Conservation (phyloP, 495 filamentous ascomycete species). For the Choiromyces venosus region DNA sequence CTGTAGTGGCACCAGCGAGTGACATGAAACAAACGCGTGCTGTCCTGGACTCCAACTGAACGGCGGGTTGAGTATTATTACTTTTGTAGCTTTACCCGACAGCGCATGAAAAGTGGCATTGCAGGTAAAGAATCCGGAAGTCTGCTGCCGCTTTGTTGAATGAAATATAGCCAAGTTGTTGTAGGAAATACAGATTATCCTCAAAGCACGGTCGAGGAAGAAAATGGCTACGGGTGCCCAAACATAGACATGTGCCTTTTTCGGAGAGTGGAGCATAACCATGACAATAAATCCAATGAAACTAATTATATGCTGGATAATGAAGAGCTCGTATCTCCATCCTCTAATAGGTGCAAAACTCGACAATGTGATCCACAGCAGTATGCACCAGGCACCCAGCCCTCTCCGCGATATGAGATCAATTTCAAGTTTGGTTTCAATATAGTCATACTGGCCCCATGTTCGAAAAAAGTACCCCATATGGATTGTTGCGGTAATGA, state of each 20-base stretch:
- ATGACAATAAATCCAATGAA: slow-evolving; percentile 63
- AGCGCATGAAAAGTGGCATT: slow-evolving; percentile 60
- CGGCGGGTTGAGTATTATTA: slow-evolving; percentile 63
- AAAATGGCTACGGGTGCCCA: slow-evolving; percentile 70
- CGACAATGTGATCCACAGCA: slow-evolving; percentile 65
- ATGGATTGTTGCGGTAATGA: slow-evolving; percentile 69
- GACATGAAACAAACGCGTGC: slow-evolving; percentile 70
- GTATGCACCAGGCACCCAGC: slow-evolving; percentile 65
- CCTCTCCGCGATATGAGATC: slow-evolving; percentile 63
- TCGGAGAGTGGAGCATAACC: slow-evolving; percentile 61
- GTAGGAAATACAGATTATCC: slow-evolving; percentile 53
- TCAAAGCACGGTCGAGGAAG: slow-evolving; percentile 61
- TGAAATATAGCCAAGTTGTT: slow-evolving; percentile 62
- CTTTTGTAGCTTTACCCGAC: slow-evolving; percentile 57
- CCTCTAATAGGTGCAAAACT: slow-evolving; percentile 64
- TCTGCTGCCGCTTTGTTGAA: slow-evolving; percentile 34
- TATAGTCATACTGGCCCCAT: slow-evolving; percentile 62
- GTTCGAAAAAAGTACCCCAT: slow-evolving; percentile 64
- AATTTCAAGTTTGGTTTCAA: slow-evolving; percentile 56
- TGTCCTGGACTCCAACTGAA: slow-evolving; percentile 72
- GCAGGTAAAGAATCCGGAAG: slow-evolving; percentile 26
- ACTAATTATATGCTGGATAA: slow-evolving; percentile 69
- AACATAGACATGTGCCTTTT: slow-evolving; percentile 53
- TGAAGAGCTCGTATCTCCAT: slow-evolving; percentile 72
- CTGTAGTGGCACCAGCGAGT: slow-evolving; percentile 61